Percentiles rank a stretch among this genome's conserved stretches.
Evolutionary conservation across 345 rosid species (phyloP).

Genomic region (Acer campestre): DNA sequence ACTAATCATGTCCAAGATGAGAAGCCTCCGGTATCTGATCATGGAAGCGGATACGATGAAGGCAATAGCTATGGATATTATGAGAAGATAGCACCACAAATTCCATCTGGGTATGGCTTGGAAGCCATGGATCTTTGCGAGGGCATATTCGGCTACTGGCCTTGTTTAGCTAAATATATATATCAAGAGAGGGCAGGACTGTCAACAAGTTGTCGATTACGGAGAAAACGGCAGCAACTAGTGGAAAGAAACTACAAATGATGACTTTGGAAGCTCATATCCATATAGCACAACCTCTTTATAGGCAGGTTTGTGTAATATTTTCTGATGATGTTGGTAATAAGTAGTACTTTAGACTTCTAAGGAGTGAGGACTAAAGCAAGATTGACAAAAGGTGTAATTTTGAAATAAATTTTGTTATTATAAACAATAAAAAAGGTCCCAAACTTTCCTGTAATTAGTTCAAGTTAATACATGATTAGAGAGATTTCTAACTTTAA

Average conservation of each 20-base stretch:
- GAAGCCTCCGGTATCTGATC: too few relatives aligned
- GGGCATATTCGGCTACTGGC: conserved; percentile 74
- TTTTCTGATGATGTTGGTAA: conserved; percentile 4
- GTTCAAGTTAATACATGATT: background rate
- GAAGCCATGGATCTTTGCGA: conserved; percentile 84
- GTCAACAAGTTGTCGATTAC: conserved; percentile 20
- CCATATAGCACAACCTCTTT: conserved; percentile 34
- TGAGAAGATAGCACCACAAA: conserved; percentile 37
- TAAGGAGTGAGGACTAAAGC: too few relatives aligned
- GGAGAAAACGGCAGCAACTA: conserved; percentile 32
- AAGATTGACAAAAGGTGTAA: too few relatives aligned
- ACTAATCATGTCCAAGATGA: conserved; percentile 19
- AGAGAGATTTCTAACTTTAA: background rate
- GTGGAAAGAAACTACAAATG: conserved; percentile 66
- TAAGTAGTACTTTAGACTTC: background rate
- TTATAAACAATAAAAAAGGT: background rate
- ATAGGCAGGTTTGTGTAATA: background rate
- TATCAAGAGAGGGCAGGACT: conserved; percentile 29
- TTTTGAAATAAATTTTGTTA: background rate
- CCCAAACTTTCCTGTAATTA: background rate
- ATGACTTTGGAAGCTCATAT: conserved; percentile 64
- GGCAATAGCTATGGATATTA: conserved; percentile 16
- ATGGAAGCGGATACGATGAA: conserved; percentile 16
- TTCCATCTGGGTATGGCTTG: conserved; percentile 76
- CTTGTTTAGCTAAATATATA: conserved; percentile 44